Evolutionary conservation across 768 basidiomycete genomes (phyloP).

Genomic region (Lactarius hatsudake): DNA sequence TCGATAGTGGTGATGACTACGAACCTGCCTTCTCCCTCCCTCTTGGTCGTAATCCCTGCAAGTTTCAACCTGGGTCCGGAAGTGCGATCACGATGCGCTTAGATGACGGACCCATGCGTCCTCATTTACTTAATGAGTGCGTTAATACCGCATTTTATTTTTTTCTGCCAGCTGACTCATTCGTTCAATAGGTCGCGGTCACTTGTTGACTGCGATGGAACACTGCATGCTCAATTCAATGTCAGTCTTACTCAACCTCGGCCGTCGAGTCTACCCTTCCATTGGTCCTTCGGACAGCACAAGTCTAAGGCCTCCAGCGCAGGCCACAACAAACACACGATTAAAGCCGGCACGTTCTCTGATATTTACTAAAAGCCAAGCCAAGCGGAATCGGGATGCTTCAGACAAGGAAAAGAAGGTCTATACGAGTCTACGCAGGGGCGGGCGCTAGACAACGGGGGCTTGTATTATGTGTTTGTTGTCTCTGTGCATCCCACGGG

Average conservation of each 20-base stretch:
- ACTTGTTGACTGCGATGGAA: constrained; percentile 28
- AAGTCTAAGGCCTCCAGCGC: neutral
- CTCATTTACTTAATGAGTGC: constrained; percentile 36
- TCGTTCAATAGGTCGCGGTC: constrained; percentile 27
- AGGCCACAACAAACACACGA: neutral
- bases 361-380: neutral
- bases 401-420: neutral
- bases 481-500: neutral
- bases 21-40: neutral
- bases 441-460: neutral
- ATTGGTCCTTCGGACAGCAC: neutral
- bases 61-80: constrained; percentile 8
- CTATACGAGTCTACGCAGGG: neutral
- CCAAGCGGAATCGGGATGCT: neutral
- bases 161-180: constrained; percentile 1
- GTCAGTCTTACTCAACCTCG: neutral
- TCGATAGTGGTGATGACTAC: neutral
- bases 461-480: neutral
- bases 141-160: constrained; percentile 28
- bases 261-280: neutral
- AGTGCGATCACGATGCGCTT: constrained; percentile 9
- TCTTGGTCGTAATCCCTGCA: neutral
- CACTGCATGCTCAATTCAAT: constrained; percentile 24
- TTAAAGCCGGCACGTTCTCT: neutral
- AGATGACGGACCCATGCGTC: constrained; percentile 15